phyloP scores from a whole-genome alignment of 306 rosid genomes.

The Dicorynia guianensis region DNA sequence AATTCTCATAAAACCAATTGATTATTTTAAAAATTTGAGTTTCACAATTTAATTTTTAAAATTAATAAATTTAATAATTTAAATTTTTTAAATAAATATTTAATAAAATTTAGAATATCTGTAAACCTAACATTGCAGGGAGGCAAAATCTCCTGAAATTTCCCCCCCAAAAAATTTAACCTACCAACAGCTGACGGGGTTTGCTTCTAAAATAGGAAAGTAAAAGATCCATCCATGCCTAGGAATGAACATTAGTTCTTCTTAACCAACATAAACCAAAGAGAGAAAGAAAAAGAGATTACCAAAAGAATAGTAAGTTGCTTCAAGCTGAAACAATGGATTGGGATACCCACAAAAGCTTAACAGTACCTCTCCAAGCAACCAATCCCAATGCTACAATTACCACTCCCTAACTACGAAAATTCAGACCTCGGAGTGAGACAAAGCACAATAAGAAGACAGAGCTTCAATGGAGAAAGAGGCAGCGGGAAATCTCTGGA shows the following conservation, averaged over 20 bases:
- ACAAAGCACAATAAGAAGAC: constrained; percentile 5
- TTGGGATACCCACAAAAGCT: constrained; percentile 65
- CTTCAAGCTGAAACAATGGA: constrained; percentile 89
- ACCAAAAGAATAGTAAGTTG: constrained; percentile 70
- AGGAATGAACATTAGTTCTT: constrained; percentile 49
- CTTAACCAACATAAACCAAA: constrained; percentile 43
- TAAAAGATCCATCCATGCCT: constrained; percentile 63
- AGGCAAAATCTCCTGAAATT: constrained; percentile 43
- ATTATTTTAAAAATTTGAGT: no score
- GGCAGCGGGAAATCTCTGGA: constrained; percentile 58
- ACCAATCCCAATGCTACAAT: constrained; percentile 59
- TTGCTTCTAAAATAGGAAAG: constrained; percentile 76
- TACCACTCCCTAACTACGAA: constrained; percentile 40
- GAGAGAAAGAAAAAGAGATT: constrained; percentile 46
- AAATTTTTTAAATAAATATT: no score
- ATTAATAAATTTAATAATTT: no score
- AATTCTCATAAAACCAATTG: no score
- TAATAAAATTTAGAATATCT: no score
- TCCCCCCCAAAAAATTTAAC: constrained; percentile 15
- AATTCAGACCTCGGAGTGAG: constrained; percentile 5
- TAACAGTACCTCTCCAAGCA: constrained; percentile 72
- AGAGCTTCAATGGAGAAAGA: constrained; percentile 64
- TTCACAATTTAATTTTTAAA: no score
- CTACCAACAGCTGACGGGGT: constrained; percentile 48
- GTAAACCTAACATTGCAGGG: constrained; percentile 24